Base-by-base conservation (phyloP, 148 eudicot species). In the Camellia lanceoleosa region DNA sequence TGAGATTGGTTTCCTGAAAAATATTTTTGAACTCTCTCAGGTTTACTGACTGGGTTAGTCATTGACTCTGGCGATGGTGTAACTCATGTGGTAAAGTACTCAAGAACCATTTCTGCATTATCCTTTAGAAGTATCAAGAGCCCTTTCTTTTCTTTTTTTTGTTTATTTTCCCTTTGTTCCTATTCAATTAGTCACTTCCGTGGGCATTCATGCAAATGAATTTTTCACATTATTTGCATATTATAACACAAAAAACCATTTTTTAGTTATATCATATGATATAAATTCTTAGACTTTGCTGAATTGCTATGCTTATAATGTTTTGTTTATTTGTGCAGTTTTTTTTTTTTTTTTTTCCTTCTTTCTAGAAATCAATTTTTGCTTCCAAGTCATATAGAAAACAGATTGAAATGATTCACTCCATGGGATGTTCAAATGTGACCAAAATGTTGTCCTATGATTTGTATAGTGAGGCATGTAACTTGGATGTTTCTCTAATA, bases 1-100 rank as follows among this genome's bases (percentile, higher is more conserved):
- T 76, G 49, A 19, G 46, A 55, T 18, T 55, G 10, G 10, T 47
- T 47, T 47, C 64, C 68, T 18, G 30, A 30, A 30, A 68, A 70
- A 65, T 47, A 47, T 47, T 47, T 47, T 30, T 30, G 30, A 30
- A 47, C 58, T 81, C 59, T 77, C 72, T 76, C 91, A 95, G 98
- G 98, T 83, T 81, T 95, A 79, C 88, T 95, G 44, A 95, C 97
- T 49, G 98, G 98, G 78, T 87, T 95, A 42, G 98, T 95, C 65
- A 95, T 95, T 80, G 98, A 95, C 84, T 90, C 98, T 79, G 98
- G 98, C 54, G 98, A 95, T 90, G 98, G 98, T 58, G 98, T 91
- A 80, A 95, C 96, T 76, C 98, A 95, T 84, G 98, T 95, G 92
- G 98, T 95, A 93, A 87, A 69, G 69, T 56, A 44, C 75, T 60